These are phyloP conservation scores for Abrus precatorius DNA, from an alignment of 306 rosid species.

Conservation along the genomic window DNA sequence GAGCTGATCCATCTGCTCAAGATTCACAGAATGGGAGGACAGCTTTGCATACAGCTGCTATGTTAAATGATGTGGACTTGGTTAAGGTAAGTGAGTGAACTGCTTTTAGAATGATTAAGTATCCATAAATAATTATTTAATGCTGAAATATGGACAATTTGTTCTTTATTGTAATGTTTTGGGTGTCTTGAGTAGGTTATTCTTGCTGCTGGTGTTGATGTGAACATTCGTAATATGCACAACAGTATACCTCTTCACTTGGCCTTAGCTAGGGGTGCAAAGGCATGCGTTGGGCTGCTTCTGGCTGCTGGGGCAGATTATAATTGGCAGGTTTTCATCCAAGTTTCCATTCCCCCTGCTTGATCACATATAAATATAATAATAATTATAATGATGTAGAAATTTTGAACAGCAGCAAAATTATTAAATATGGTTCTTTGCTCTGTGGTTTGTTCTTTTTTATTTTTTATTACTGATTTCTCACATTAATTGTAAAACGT, in stretches of 20 bases:
- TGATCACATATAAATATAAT: slow-evolving; percentile 28
- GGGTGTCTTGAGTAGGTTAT: slow-evolving; percentile 73
- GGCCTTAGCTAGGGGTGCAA: slow-evolving; percentile 97
- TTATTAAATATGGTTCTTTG: slow-evolving; percentile 9
- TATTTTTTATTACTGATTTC: not conserved
- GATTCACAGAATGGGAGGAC: slow-evolving; percentile 95
- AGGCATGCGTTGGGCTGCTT: slow-evolving; percentile 92
- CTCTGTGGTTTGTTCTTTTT: not conserved
- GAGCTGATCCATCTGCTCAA: slow-evolving; percentile 93
- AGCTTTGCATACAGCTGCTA: slow-evolving; percentile 93
- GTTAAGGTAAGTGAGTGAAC: slow-evolving; percentile 69
- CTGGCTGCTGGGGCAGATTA: slow-evolving; percentile 87
- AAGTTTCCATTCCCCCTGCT: slow-evolving; percentile 27
- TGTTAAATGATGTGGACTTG: slow-evolving; percentile 89
- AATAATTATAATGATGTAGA: not conserved
- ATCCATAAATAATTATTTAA: slow-evolving; percentile 33
- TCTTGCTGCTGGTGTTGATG: slow-evolving; percentile 91
- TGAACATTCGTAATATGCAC: slow-evolving; percentile 89
- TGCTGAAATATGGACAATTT: slow-evolving; percentile 21
- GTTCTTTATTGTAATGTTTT: slow-evolving; percentile 9
- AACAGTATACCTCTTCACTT: slow-evolving; percentile 96
- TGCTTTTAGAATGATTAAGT: slow-evolving; percentile 39
- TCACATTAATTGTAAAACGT: not conserved
- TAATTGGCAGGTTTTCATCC: slow-evolving; percentile 84
- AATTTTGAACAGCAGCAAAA: slow-evolving; percentile 10